Evolutionary conservation across 31 red algal genomes (phyloP), one percentile per base, ranked within the genome.

Genomic region (Endocladia muricata): DNA sequence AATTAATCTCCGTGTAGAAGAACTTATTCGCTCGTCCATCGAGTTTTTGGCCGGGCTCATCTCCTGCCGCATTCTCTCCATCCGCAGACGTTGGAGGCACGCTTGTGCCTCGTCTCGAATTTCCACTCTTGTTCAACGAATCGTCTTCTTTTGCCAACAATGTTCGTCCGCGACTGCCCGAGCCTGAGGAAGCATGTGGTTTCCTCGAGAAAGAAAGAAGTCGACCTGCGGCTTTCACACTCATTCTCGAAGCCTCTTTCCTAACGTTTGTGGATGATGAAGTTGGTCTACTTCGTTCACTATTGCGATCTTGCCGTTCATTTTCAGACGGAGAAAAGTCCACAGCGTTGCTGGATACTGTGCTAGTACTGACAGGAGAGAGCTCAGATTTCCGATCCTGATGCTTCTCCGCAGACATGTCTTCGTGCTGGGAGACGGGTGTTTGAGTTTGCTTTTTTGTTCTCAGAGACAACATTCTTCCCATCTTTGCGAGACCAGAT

Each of bases 11-110:
- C 9, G 63, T 54, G 52, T 61, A 51, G 44, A 74, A 61, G 40
- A 83, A 73, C 56, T 73, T 83, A 3, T 56, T 66, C 25, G 51
- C 67, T 37, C 54, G 58, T n/a, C 67, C 68, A 47, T 83, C 68
- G 9, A 61, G 35, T 37, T 83, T 83, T 73, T 8, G 11, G 15
- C 9, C 61, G 26, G 43, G 48, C 56, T 68, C 60, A 26, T 3
- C 31, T 2, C 37, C 31, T 25, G 44, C 11, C 44, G 19, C 44
- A 8, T 49, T 49, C 44, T 49, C 11, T 19, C 44, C 44, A 49
- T 49, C 44, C 44, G 11, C 44, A 13, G 44, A 49, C 11, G 44
- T 19, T 49, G 44, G 44, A 6, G 55, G 55, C 13, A 58, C 55
- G 30, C 55, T 58, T 58, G 25, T 58, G 6, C 25, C 55, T 28